A percentile compares a stretch with the other conserved stretches of the same genome.
Conservation (phyloP, 306 rosid species). For the Malus orientalis region DNA sequence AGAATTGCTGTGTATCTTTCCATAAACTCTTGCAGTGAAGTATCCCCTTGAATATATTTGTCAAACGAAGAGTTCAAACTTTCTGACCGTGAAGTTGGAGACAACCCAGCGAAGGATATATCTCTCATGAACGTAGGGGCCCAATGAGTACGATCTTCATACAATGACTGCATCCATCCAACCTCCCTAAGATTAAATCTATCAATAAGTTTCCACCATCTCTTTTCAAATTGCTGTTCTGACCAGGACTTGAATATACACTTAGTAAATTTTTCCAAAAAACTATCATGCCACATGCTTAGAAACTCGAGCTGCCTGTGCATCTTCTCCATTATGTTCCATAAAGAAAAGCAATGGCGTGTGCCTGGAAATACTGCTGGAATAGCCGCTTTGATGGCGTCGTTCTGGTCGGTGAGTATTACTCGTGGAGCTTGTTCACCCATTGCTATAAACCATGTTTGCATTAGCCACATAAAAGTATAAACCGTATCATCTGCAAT, state of each 20-base stretch:
- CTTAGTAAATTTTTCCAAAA: slow-evolving; percentile 14
- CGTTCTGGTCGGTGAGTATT: slow-evolving; percentile 19
- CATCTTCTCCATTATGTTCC: slow-evolving; percentile 17
- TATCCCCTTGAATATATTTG: slow-evolving; percentile 14
- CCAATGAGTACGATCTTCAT: slow-evolving; percentile 12
- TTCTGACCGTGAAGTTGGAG: slow-evolving; percentile 11
- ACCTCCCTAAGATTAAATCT: slow-evolving; percentile 15
- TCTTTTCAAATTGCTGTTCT: slow-evolving; percentile 20
- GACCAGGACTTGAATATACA: slow-evolving; percentile 22
- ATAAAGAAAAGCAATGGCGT: slow-evolving; percentile 19
- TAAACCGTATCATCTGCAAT: slow-evolving; percentile 18
- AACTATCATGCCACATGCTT: slow-evolving; percentile 15
- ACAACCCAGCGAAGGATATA: slow-evolving; percentile 22
- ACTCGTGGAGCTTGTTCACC: slow-evolving; percentile 27
- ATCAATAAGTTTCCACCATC: slow-evolving; percentile 22
- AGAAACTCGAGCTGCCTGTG: slow-evolving; percentile 20
- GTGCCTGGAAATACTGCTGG: slow-evolving; percentile 20
- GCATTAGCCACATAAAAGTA: slow-evolving; percentile 24
- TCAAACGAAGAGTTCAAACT: slow-evolving; percentile 17
- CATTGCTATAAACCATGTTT: slow-evolving; percentile 26
- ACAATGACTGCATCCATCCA: slow-evolving; percentile 23
- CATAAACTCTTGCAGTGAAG: slow-evolving; percentile 20
- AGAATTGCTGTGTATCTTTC: slow-evolving; percentile 16
- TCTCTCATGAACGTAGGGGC: slow-evolving; percentile 23
- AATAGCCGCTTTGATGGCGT: slow-evolving; percentile 14